phyloP scores from a whole-genome alignment of 345 rosid genomes.

The Eucalyptus regnans region DNA sequence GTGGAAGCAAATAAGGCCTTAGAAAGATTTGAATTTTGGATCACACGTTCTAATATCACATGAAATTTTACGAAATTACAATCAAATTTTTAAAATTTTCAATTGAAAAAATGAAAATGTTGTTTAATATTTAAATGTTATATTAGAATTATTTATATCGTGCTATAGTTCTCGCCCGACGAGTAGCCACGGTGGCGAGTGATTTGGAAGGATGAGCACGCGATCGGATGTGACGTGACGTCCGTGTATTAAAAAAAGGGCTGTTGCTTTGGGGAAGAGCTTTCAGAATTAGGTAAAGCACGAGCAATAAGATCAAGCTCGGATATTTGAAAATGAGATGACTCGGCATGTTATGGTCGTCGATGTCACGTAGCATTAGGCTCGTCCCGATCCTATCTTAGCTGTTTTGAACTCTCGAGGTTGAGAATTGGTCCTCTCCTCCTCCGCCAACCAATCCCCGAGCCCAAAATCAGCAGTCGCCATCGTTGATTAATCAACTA shows the following conservation, averaged over 20 bases:
- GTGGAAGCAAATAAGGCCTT: background rate
- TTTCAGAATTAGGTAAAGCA: background rate
- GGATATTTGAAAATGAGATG: background rate
- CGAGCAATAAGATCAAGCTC: background rate
- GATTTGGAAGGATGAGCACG: background rate
- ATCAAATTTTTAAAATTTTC: accelerated
- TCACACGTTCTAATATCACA: accelerated
- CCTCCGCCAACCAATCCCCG: background rate
- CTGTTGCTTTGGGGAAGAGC: background rate
- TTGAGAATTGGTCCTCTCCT: background rate
- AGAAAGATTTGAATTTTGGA: too few species aligned
- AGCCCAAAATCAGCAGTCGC: background rate
- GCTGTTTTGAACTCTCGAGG: background rate
- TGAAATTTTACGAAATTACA: too few species aligned
- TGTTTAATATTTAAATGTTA: too few species aligned
- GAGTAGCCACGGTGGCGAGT: background rate
- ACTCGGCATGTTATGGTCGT: background rate
- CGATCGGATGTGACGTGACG: background rate
- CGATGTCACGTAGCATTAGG: background rate
- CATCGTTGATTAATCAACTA: background rate
- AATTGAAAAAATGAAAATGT: too few species aligned
- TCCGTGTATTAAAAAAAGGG: background rate
- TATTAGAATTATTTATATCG: background rate
- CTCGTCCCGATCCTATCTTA: background rate
- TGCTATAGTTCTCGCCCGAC: background rate